Percentiles rank a stretch among this genome's conserved stretches.
These are phyloP conservation scores for Trametes maxima DNA, from an alignment of 768 basidiomycete genomes.

Conservation along the genomic window DNA sequence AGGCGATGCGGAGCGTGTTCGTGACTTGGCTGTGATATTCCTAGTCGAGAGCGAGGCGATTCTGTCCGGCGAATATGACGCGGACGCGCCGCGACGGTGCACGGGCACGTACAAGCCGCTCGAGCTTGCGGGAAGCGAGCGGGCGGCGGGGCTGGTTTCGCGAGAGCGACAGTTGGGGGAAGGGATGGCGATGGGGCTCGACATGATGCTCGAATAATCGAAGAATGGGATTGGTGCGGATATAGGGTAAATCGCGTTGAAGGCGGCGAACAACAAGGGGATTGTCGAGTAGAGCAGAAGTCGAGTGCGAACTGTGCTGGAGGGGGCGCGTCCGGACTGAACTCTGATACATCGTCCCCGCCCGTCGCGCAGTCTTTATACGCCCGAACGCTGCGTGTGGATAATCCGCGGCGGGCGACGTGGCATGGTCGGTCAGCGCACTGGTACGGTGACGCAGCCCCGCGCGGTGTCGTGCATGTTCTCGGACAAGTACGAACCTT, in stretches of 20 bases:
- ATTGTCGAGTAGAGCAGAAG: neutral
- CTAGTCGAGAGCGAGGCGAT: neutral
- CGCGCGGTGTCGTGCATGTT: conserved; percentile 3
- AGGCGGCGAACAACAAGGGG: neutral
- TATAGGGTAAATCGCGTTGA: neutral
- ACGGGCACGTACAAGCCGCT: conserved; percentile 27
- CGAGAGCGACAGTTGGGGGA: conserved; percentile 1
- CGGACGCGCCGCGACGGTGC: conserved; percentile 24
- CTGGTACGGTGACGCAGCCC: neutral
- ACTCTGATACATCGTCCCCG: neutral
- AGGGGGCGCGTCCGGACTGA: conserved; percentile 8
- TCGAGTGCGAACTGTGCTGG: neutral
- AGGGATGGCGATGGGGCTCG: conserved; percentile 28
- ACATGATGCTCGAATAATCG: conserved; percentile 12
- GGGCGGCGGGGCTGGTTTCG: neutral
- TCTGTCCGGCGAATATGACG: conserved; percentile 8
- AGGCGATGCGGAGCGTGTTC: conserved; percentile 9
- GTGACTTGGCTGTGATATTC: neutral
- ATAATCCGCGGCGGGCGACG: neutral
- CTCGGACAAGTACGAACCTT: conserved; percentile 5
- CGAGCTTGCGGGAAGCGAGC: neutral
- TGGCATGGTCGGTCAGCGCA: neutral
- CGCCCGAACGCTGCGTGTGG: neutral
- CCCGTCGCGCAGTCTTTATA: no score
- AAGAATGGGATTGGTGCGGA: neutral